Evolutionary conservation across 306 rosid species (phyloP), one percentile per base, ranked within the genome.

Genomic region (Chamaecrista fasciculata): DNA sequence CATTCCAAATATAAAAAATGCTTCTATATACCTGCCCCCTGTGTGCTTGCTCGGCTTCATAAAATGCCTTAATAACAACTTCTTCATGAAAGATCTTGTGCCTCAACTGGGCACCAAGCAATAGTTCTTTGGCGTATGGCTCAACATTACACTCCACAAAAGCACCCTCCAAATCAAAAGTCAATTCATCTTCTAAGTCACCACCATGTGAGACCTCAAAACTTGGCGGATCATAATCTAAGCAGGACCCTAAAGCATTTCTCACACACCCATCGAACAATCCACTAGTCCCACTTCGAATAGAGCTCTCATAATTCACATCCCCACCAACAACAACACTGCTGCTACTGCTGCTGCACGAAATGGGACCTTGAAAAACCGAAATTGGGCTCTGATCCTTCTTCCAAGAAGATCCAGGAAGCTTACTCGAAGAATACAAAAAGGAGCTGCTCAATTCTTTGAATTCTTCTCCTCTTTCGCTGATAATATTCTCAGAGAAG

Each of bases 21-120:
- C 33, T 37, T 62, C 14, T 40, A 25, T 56, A 68, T 75, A 91
- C 99, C 96, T 94, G 97, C 75, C 97, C 99, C 78, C 91, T 81
- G 67, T 94, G 99, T 0, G 97, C 99, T 72, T 85, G 91, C 87
- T 94, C 97, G 6, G 97, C 99, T 79, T 94, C 89, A 46, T 81
- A 85, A 73, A 94, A 94, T 19, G 99, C 99, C 85, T 89, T 91
- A 28, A 94, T 76, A 6, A 94, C 96, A 42, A 87, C 86, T 66
- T 91, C 95, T 31, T 94, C 99, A 16, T 69, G 70, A 66, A 94
- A 94, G 61, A 94, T 89, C 82, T 82, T 87, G 66, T 94, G 97
- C 72, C 84, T 75, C 70, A 84, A 28, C 69, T 94, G 99, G 25
- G 99, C 99, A 49, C 73, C 84, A n/a, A 66, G 44, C n/a, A 94